These are phyloP conservation scores for Neurospora sp. DNA, from an alignment of 495 filamentous ascomycete genomes.

Conservation along the genomic window DNA sequence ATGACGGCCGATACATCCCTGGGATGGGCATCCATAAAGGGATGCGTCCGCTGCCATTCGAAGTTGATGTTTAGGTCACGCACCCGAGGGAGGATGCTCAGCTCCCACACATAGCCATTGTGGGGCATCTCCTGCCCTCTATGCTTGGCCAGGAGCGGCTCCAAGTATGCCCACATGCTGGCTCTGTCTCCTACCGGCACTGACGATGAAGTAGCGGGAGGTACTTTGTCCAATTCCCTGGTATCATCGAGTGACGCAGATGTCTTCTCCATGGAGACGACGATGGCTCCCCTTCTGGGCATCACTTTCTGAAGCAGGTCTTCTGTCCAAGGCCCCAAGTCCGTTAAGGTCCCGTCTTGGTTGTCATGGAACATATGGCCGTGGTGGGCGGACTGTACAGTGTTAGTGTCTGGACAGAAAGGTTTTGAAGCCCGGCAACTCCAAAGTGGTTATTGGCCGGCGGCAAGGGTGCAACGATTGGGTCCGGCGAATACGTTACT, in stretches of 20 bases:
- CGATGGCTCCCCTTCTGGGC: conserved; percentile 2
- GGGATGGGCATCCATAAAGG: conserved; percentile 12
- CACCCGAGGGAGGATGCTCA: conserved; percentile 13
- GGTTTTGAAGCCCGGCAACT: background rate
- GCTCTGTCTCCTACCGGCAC: background rate
- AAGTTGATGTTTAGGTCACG: conserved; percentile 17
- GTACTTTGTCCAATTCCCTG: background rate
- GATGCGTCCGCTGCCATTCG: conserved; percentile 1
- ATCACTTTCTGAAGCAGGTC: conserved; percentile 4
- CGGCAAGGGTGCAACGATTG: background rate
- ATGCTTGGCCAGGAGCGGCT: conserved; percentile 10
- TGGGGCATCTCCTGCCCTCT: conserved; percentile 5
- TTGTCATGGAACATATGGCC: conserved; percentile 23
- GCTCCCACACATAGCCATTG: conserved; percentile 4
- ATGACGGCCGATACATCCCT: conserved; percentile 22
- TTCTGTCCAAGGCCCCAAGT: conserved; percentile 4
- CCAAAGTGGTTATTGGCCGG: background rate
- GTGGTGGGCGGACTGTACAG: conserved; percentile 15
- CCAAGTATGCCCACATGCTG: conserved; percentile 12
- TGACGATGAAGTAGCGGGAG: background rate
- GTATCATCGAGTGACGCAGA: background rate
- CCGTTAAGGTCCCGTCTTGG: conserved; percentile 25
- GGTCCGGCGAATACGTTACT: background rate
- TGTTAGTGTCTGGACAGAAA: background rate
- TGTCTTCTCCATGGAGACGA: conserved; percentile 9